These are phyloP conservation scores for Aspergillus amoenus DNA, from an alignment of 2,329 filamentous ascomycete species.

Conservation along the genomic window DNA sequence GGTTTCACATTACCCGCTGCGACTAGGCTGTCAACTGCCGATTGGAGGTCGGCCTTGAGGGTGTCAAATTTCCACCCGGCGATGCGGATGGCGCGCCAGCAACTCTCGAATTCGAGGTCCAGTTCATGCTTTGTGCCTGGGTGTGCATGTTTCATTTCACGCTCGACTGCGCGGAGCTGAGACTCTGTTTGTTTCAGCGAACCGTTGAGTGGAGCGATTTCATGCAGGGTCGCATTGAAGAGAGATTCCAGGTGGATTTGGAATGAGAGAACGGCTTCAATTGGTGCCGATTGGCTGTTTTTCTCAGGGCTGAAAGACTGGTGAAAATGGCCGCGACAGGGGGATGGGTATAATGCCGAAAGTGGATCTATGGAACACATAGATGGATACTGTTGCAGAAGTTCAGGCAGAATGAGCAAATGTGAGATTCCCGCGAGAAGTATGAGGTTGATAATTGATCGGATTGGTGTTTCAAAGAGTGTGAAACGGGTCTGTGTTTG, in stretches of 20 bases:
- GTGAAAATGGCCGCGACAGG: slow-evolving; percentile 23
- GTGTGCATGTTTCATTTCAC: slow-evolving; percentile 27
- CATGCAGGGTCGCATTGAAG: slow-evolving; percentile 29
- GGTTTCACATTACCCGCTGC: slow-evolving; percentile 18
- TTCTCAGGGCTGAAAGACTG: slow-evolving; percentile 9
- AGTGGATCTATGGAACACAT: slow-evolving; percentile 27
- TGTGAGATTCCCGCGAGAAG: slow-evolving; percentile 32
- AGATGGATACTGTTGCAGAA: slow-evolving; percentile 32
- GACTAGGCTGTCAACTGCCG: slow-evolving; percentile 35
- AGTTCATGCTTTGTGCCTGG: slow-evolving; percentile 34
- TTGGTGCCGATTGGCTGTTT: slow-evolving; percentile 8
- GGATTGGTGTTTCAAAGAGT: slow-evolving; percentile 13
- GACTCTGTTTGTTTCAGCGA: slow-evolving; percentile 32
- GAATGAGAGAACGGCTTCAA: slow-evolving; percentile 17
- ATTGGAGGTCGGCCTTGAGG: slow-evolving; percentile 35
- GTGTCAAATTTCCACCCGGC: slow-evolving; percentile 36
- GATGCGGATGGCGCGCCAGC: slow-evolving; percentile 30
- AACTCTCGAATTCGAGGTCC: slow-evolving; percentile 38
- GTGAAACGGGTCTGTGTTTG: background rate
- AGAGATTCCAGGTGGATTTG: slow-evolving; percentile 28
- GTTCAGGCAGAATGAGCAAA: slow-evolving; percentile 35
- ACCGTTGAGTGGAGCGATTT: slow-evolving; percentile 25
- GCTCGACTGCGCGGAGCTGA: slow-evolving; percentile 28
- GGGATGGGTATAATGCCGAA: slow-evolving; percentile 28
- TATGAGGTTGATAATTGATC: slow-evolving; percentile 25